Evolutionary conservation across 2,329 filamentous ascomycete genomes (phyloP), one percentile per base, ranked within the genome.

Genomic region (Verticillium klebahnii): DNA sequence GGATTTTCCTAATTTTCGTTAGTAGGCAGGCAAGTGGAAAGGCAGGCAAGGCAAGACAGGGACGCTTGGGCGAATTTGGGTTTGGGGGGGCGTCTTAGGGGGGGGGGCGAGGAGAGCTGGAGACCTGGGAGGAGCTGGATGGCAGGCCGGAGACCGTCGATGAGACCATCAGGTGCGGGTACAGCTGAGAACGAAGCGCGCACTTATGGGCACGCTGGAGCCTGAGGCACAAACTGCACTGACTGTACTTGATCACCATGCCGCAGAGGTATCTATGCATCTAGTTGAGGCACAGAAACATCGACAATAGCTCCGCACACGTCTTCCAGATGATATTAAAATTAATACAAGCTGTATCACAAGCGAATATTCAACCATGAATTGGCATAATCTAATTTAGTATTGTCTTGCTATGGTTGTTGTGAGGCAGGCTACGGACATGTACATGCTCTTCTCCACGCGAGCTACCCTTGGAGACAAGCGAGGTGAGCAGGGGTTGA

Each of bases 1-100:
- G 69, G 62, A 64, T 67, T 67, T 67, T 67, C 62, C 64, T 56
- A 65, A 66, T 65, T 67, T 67, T 67, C 64, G 65, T 55, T 60
- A 62, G 62, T 31, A 57, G 34, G 56, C 36, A 39, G 36, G 32
- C 56, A 65, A 63, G 63, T 64, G 15, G 39, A 45, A 45, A 45
- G 39, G 15, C n/a, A 45, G 45, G 19, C n/a, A 52, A 52, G 45
- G 45, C 65, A 65, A 58, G 64, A 36, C 60, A 62, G 61, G 60
- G 59, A 64, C 63, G 63, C 63, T 66, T 66, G 61, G 63, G 62
- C 62, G 61, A 54, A 57, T 61, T 61, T 62, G 59, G 45, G 45
- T 23, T 55, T 36, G 64, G 57, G 62, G 62, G 61, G 55, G 50
- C 61, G 57, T 58, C 60, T 45, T 59, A 32, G 45, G 58, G 61